A percentile compares a stretch with the other conserved stretches of the same genome.
phyloP scores from a whole-genome alignment of 768 basidiomycete species.

The Termitomyces titanicus region DNA sequence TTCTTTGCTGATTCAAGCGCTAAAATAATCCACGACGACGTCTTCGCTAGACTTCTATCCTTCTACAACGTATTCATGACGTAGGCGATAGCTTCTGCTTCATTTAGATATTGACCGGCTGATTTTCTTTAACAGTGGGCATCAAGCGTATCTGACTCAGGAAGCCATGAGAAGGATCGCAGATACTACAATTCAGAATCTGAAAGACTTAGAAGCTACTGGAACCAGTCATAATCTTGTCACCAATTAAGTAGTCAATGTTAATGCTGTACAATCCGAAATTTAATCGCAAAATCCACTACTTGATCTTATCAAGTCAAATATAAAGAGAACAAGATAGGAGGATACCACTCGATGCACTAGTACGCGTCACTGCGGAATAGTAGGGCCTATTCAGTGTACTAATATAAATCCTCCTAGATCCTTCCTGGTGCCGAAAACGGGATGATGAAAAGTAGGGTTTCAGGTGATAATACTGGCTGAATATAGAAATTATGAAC shows the following conservation, averaged over 20 bases:
- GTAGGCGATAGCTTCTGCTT: slow-evolving; percentile 16
- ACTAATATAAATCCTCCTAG: too few species aligned
- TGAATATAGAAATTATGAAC: too few species aligned
- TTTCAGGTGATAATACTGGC: too few species aligned
- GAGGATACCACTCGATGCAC: too few species aligned
- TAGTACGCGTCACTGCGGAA: too few species aligned
- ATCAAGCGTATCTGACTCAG: slow-evolving; percentile 39
- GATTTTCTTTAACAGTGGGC: slow-evolving; percentile 25
- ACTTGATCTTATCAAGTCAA: too few species aligned
- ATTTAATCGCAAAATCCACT: background rate
- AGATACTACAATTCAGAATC: slow-evolving; percentile 33
- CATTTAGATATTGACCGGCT: background rate
- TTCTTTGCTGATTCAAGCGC: slow-evolving; percentile 41
- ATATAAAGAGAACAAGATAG: too few species aligned
- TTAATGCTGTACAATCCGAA: background rate
- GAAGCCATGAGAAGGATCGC: slow-evolving; percentile 39
- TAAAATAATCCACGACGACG: slow-evolving; percentile 42
- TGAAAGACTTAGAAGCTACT: slow-evolving; percentile 28
- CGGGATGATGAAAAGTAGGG: too few species aligned
- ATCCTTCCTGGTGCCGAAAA: too few species aligned
- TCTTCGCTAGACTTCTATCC: slow-evolving; percentile 39
- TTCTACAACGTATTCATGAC: slow-evolving; percentile 46
- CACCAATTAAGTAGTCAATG: slow-evolving; percentile 17
- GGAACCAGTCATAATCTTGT: slow-evolving; percentile 28
- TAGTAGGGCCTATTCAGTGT: too few species aligned